phyloP scores from a whole-genome alignment of 2,329 filamentous ascomycete genomes.

The Penicillium griseofulvum region DNA sequence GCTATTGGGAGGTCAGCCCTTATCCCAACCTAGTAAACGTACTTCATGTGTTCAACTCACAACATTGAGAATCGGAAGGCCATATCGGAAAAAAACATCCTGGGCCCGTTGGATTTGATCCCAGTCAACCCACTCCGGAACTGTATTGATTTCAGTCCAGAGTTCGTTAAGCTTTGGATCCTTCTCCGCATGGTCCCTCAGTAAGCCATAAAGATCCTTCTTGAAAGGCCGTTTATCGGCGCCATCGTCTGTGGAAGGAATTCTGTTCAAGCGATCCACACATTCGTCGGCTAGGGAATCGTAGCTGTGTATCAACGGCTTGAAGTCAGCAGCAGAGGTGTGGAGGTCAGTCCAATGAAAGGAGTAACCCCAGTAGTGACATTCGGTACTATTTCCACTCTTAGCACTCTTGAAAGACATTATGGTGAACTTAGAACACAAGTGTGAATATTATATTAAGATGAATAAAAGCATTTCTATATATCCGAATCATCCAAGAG shows the following conservation, averaged over 20 bases:
- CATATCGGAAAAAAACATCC: constrained; percentile 75
- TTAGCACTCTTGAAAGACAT: constrained; percentile 16
- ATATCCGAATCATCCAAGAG: neutral
- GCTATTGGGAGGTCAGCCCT: constrained; percentile 15
- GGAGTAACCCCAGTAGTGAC: constrained; percentile 59
- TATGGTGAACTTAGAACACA: neutral
- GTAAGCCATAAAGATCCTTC: constrained; percentile 62
- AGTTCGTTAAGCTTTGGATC: constrained; percentile 58
- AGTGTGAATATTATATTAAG: neutral
- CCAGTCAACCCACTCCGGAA: constrained; percentile 78
- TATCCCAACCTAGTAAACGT: constrained; percentile 11
- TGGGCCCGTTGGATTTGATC: constrained; percentile 71
- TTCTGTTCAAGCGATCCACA: constrained; percentile 60
- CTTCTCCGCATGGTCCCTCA: constrained; percentile 57
- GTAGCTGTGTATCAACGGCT: constrained; percentile 63
- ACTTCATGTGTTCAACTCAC: constrained; percentile 20
- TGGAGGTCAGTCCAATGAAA: constrained; percentile 70
- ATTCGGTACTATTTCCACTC: constrained; percentile 19
- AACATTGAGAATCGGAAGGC: constrained; percentile 61
- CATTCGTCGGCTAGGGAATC: constrained; percentile 67
- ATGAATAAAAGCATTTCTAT: neutral
- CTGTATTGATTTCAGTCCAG: constrained; percentile 64
- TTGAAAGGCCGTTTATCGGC: constrained; percentile 29
- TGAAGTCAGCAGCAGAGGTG: constrained; percentile 57
- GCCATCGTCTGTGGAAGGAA: constrained; percentile 43